Evolutionary conservation across 805 yeast genomes (phyloP), one percentile per base, ranked within the genome.

Genomic region (Kodamaea neixiangensis): DNA sequence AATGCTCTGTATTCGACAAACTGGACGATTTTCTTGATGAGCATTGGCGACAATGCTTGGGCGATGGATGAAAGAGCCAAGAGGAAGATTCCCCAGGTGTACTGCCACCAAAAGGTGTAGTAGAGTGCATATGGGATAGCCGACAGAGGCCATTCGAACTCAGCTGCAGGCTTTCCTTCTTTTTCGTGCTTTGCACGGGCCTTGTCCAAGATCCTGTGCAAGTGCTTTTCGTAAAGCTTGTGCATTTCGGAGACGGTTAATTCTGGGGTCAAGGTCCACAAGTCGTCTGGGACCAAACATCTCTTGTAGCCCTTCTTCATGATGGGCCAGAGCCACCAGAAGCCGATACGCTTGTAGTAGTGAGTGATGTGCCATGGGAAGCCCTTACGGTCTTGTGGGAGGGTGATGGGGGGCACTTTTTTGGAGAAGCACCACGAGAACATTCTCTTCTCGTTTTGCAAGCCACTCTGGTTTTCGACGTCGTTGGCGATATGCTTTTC

Each of bases 21-120:
- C 40, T 72, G 73, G 54, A 89, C 86, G 51, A 90, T 71, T 34
- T 79, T 74, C 63, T 83, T 80, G 3, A 89, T 81, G 9, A 89
- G 64, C 56, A 89, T 71, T 1, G 96, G 92, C 34, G 84, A 81
- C 25, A 83, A 68, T 1, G 87, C 82, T 49, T 72, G 71, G 20
- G 77, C 71, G 14, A 72, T 60, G 61, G 82, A 86, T 1, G 81
- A 72, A 3, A 72, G 43, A 0, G 72, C 66, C 56, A 82, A 77
- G 56, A 67, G 74, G 2, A 73, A 3, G 38, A 78, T 54, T 11
- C 79, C 69, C 46, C 68, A 46, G 3, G 69, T 40, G 58, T 80
- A 81, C 42, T 77, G 75, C 58, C 66, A 64, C 56, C 66, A 69
- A 61, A 80, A 83, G 7, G 87, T 80, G 48, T 67, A 65, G 53